Conservation (phyloP, 768 basidiomycete species). For the Terana coerulea region DNA sequence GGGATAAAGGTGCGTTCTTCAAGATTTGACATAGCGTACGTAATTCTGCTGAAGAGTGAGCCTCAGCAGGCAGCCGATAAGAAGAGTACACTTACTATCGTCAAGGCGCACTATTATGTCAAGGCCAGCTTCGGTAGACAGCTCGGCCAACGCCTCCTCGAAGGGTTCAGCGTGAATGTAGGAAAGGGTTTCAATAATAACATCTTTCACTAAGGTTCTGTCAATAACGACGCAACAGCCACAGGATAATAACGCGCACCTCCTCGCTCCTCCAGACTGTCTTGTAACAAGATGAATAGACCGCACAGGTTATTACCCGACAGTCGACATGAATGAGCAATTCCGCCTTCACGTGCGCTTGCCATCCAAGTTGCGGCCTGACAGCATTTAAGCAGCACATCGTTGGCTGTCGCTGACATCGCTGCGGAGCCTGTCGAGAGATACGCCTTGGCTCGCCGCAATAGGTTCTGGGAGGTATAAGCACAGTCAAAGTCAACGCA, state of each 20-base stretch:
- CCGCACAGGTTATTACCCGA: background rate
- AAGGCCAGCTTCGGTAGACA: background rate
- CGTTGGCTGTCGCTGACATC: background rate
- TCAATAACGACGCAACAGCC: background rate
- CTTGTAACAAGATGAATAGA: conserved; percentile 14
- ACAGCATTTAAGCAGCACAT: background rate
- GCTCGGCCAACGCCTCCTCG: background rate
- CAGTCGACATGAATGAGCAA: background rate
- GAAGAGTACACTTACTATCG: conserved; percentile 11
- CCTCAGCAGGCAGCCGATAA: no score
- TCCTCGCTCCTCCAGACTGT: background rate
- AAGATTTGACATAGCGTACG: background rate
- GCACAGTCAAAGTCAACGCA: no score
- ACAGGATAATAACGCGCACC: conserved; percentile 9
- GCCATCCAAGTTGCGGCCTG: background rate
- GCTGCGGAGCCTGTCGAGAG: background rate
- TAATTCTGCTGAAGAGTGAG: background rate
- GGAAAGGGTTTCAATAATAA: conserved; percentile 31
- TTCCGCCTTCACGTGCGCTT: background rate
- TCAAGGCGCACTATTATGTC: conserved; percentile 9
- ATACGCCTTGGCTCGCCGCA: background rate
- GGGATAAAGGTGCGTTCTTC: no score
- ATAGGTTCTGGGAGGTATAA: background rate
- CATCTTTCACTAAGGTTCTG: conserved; percentile 27
- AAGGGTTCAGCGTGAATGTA: conserved; percentile 10